A percentile compares a stretch with the other conserved stretches of the same genome.
phyloP scores from a whole-genome alignment of 441 rosid genomes.

The Gossypium schwendimanii region DNA sequence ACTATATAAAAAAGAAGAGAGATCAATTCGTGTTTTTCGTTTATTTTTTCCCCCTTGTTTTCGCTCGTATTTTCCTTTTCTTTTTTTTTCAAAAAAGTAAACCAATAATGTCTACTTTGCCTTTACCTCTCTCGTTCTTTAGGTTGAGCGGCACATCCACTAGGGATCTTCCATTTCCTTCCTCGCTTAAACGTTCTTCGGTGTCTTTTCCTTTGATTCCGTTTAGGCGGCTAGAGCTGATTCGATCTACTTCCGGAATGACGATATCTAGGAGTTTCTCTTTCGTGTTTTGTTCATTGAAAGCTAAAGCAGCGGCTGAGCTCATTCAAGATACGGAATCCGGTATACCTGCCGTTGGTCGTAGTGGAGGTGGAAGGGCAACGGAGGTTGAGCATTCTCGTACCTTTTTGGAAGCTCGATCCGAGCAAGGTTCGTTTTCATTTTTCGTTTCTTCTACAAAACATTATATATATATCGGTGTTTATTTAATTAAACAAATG shows the following conservation, averaged over 20 bases:
- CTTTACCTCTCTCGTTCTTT: constrained; percentile 33
- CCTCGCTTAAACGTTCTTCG: constrained; percentile 18
- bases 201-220: constrained; percentile 4
- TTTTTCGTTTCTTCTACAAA: not conserved
- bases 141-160: constrained; percentile 33
- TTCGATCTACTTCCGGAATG: constrained; percentile 7
- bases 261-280: constrained; percentile 25
- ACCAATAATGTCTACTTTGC: constrained; percentile 25
- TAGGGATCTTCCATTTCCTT: constrained; percentile 27
- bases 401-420: constrained; percentile 61
- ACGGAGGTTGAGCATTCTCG: constrained; percentile 35
- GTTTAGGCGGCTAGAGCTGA: constrained; percentile 6
- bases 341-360: constrained; percentile 20
- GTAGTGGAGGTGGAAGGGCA: constrained; percentile 8
- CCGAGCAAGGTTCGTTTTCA: constrained; percentile 53
- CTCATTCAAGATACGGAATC: constrained; percentile 54
- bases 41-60: not conserved
- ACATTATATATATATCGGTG: not conserved
- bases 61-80: not conserved
- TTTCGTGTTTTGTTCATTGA: constrained; percentile 21
- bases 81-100: not conserved
- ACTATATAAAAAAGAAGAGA: constrained; percentile 18
- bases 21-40: not conserved
- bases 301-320: constrained; percentile 52
- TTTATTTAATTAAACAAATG: not conserved